Evolutionary conservation across 805 yeast species (phyloP), one percentile per base, ranked within the genome.

Genomic region (Kregervanrija delftensis): DNA sequence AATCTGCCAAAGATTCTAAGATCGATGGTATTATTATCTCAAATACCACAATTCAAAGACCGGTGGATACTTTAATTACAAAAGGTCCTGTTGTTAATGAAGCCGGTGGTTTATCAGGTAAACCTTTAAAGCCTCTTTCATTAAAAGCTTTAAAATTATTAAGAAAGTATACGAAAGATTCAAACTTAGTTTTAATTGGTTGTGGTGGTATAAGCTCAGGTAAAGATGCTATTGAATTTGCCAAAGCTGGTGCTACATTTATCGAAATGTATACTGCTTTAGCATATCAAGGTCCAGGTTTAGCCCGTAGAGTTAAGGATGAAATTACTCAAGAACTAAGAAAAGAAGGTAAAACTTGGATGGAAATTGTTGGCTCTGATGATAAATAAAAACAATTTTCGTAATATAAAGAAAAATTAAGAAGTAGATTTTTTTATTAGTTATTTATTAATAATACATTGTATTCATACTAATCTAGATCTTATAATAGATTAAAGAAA

Each of bases 201-300:
- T 89, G 96, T 66, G 98, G 98, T 46, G 98, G 98, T 52, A 88
- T 91, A 53, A 71, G 83, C n/a, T 66, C 72, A 17, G 98, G 96
- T 45, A 72, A 79, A 51, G 98, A 91, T 60, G 97, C 90, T 0
- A 68, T 90, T 40, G 97, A 90, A 53, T 91, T 83, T 64, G 96
- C 93, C 32, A 79, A 78, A 57, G 96, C 96, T 1, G 98, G 98
- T 46, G 98, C 98, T 11, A 74, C 84, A n/a, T 86, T 81, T 60
- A 79, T 91, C 40, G 86, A 91, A 64, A 63, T 89, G 44, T 88
- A 89, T 68, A 90, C 98, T 3, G 80, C 95, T 1, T 86, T 86
- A 63, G 96, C 95, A 0, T 91, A 87, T 70, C 80, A 79, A 59
- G 98, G 98, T 1, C 96, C 97, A 1, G 96, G 95, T 2, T 68